Evolutionary conservation across 371 early-diverging fungal species (phyloP).

Genomic region (Mortierella sp.): DNA sequence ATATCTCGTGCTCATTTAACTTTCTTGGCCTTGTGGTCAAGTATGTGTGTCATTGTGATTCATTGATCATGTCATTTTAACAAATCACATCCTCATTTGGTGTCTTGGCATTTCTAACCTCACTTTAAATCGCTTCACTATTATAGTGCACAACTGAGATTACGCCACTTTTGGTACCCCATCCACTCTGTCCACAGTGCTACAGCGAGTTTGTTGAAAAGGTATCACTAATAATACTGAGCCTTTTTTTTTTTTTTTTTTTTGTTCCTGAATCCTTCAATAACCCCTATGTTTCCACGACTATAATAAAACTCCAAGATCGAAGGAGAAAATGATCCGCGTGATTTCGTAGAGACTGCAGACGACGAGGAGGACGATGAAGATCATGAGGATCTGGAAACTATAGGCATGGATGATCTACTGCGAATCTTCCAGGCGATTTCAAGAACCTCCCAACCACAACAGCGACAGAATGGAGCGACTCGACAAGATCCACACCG

Average conservation of each 20-base stretch:
- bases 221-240: slow-evolving; percentile 40
- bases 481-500: not conserved
- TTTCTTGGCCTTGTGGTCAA: not conserved
- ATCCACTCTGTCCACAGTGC: slow-evolving; percentile 74
- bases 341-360: slow-evolving; percentile 25
- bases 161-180: slow-evolving; percentile 58
- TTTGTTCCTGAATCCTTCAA: not conserved
- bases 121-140: not conserved
- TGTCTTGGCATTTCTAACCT: slow-evolving; percentile 7
- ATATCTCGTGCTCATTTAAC: not conserved
- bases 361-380: slow-evolving; percentile 17
- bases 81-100: not conserved
- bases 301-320: not conserved
- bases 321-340: slow-evolving; percentile 39
- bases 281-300: no score
- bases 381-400: slow-evolving; percentile 16
- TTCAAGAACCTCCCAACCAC: not conserved
- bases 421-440: slow-evolving; percentile 19
- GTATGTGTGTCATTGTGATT: slow-evolving; percentile 1
- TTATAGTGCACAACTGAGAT: slow-evolving; percentile 47
- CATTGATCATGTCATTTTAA: slow-evolving; percentile 17
- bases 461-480: slow-evolving; percentile 7
- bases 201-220: slow-evolving; percentile 76
- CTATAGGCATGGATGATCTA: slow-evolving; percentile 26
- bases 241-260: not conserved